A percentile compares a stretch with the other conserved stretches of the same genome.
phyloP scores from a whole-genome alignment of 768 basidiomycete species.

The Auricularia sp. region DNA sequence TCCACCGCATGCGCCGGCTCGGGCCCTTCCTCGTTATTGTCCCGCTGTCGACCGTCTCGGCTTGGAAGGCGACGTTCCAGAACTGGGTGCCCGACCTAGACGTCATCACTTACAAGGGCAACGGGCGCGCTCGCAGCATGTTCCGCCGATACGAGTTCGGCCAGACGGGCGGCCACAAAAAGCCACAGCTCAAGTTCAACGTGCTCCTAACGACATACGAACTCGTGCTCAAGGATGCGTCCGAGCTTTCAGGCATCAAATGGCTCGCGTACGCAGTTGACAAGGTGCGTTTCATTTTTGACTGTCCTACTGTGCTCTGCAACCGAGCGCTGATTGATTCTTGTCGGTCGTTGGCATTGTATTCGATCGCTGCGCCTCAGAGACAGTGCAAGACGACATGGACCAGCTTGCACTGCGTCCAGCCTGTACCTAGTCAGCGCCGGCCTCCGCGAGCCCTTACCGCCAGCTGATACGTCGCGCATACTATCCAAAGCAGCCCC shows the following conservation, averaged over 20 bases:
- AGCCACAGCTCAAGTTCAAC: constrained; percentile 75
- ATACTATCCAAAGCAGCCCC: too few species aligned
- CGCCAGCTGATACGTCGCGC: too few species aligned
- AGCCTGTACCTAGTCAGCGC: too few species aligned
- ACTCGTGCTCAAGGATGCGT: constrained; percentile 79
- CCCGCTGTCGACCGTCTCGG: too few species aligned
- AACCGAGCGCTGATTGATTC: constrained; percentile 12
- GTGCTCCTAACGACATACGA: constrained; percentile 97
- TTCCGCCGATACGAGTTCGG: constrained; percentile 93
- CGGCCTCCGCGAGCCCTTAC: too few species aligned
- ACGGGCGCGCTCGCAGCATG: constrained; percentile 74
- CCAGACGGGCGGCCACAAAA: constrained; percentile 51
- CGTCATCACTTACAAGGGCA: constrained; percentile 85
- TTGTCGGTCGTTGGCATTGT: neutral
- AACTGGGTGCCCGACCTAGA: too few species aligned
- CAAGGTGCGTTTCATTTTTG: constrained; percentile 47
- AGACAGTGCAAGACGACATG: too few species aligned
- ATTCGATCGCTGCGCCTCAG: too few species aligned
- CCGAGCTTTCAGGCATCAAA: constrained; percentile 42
- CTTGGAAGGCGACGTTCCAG: too few species aligned
- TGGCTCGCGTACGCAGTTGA: constrained; percentile 82
- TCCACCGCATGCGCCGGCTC: constrained; percentile 93
- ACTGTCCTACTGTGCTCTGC: neutral
- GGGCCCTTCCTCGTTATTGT: constrained; percentile 28
- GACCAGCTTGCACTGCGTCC: too few species aligned